A percentile compares a stretch with the other conserved stretches of the same genome.
phyloP scores from a whole-genome alignment of 306 rosid genomes.

The Ceratonia siliqua region DNA sequence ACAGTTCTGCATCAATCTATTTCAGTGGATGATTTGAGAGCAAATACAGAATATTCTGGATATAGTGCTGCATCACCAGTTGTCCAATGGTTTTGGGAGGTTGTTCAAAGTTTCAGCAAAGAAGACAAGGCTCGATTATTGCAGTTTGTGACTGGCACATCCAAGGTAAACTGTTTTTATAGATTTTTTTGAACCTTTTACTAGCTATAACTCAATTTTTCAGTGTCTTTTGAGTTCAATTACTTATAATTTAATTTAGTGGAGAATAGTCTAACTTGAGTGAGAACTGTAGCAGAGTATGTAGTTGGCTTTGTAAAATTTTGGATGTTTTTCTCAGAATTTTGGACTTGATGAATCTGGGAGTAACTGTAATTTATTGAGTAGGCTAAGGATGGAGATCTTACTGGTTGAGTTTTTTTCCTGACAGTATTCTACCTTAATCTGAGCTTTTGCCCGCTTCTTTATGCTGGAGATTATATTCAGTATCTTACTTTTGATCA shows the following conservation, averaged over 20 bases:
- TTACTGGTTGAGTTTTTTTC: neutral
- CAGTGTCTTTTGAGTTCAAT: neutral
- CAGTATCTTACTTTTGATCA: neutral
- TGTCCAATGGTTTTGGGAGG: slow-evolving; percentile 98
- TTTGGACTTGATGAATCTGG: neutral
- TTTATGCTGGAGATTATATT: neutral
- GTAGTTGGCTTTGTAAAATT: neutral
- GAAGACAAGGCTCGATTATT: slow-evolving; percentile 98
- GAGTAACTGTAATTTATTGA: neutral
- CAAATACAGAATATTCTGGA: slow-evolving; percentile 95
- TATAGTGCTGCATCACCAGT: slow-evolving; percentile 82
- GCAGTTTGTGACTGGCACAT: slow-evolving; percentile 99
- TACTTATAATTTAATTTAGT: neutral
- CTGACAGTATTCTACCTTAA: neutral
- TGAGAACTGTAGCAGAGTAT: slow-evolving; percentile 11
- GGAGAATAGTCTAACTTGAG: neutral
- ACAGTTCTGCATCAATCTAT: slow-evolving; percentile 25
- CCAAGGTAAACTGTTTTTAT: slow-evolving; percentile 64
- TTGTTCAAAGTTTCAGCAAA: slow-evolving; percentile 83
- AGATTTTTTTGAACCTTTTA: neutral
- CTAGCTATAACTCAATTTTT: slow-evolving; percentile 7
- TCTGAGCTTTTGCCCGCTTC: neutral
- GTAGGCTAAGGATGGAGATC: slow-evolving; percentile 7
- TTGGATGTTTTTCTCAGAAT: neutral
- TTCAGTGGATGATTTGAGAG: slow-evolving; percentile 97